Base-by-base conservation (phyloP, 768 basidiomycete genomes). In the Rhodotorula babjevae region DNA sequence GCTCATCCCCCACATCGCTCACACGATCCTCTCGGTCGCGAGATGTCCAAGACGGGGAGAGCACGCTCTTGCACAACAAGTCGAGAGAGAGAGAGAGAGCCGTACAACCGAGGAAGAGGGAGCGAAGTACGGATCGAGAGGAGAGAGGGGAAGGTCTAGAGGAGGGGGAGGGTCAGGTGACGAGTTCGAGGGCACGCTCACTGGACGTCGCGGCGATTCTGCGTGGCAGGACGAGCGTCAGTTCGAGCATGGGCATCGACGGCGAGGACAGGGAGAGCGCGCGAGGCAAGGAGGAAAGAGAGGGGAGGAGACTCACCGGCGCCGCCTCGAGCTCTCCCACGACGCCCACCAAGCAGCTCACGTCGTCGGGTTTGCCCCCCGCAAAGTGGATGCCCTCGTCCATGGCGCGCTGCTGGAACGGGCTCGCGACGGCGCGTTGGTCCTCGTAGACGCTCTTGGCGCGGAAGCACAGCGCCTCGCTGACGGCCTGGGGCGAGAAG, bases 381-480 rank as follows among this genome's bases (percentile, higher is more conserved):
- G 74, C 76, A 31, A 75, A 79, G 63, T 78, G 72, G 31, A 77
- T 64, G 5, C 78, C 78, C 23, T 79, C 76, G 65, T 78, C 78
- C 44, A 78, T 74, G 27, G 78, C 78, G 50, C 76, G 57, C 65
- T 78, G 75, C 68, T 78, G 77, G 65, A 79, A 79, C 44, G 79
- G 79, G 53, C 72, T 74, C 42, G 71, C 72, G 19, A 78, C 76
- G 1, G 79, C 78, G 33, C 69, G 40, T 63, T 72, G 76, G 65
- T 79, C 79, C 79, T 89, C 88, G 25, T 88, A 87, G 9, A 90
- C 88, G 33, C 85, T 81, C 70, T 88, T 84, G 0, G 91, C 91
- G 29, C 90, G 86, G 58, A 88, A 89, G 76, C 91, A 92, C 33
- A 93, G 81, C 2, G 90, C 91, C 81, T 92, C 90, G 31, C 73